A percentile compares a stretch with the other conserved stretches of the same genome.
phyloP scores from a whole-genome alignment of 2,329 filamentous ascomycete species.

The Fusarium torreyae region DNA sequence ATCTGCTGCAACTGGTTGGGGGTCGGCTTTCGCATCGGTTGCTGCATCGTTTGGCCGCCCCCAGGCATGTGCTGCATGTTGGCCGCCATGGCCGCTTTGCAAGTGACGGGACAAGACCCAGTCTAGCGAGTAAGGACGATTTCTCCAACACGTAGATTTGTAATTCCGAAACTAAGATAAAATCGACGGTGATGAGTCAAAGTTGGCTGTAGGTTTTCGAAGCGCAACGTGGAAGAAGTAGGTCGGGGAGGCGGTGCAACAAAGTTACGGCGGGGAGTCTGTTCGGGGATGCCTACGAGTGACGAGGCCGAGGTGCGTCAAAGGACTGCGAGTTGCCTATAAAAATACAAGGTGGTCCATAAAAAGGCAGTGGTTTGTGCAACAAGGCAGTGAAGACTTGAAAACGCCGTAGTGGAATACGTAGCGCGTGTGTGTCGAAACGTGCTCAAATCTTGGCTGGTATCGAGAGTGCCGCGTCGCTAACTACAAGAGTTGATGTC shows the following conservation, averaged over 20 bases:
- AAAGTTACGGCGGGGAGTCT: constrained; percentile 18
- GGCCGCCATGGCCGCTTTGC: constrained; percentile 69
- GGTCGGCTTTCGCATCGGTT: constrained; percentile 57
- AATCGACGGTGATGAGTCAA: constrained; percentile 7
- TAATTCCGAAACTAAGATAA: constrained; percentile 8
- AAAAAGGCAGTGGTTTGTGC: constrained; percentile 49
- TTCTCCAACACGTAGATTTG: constrained; percentile 19
- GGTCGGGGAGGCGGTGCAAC: constrained; percentile 21
- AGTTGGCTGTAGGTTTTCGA: neutral
- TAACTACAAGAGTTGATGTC: constrained; percentile 24
- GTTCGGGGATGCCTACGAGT: constrained; percentile 16
- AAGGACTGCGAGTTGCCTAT: constrained; percentile 52
- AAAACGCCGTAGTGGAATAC: constrained; percentile 17
- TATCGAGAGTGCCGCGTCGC: constrained; percentile 25
- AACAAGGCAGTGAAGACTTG: constrained; percentile 35
- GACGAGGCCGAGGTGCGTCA: constrained; percentile 43
- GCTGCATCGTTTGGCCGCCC: constrained; percentile 63
- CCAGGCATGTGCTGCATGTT: constrained; percentile 72
- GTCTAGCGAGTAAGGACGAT: constrained; percentile 21
- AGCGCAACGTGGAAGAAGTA: constrained; percentile 2
- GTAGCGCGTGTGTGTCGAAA: constrained; percentile 38
- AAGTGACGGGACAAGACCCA: constrained; percentile 42
- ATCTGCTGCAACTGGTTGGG: constrained; percentile 55
- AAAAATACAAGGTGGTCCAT: constrained; percentile 52
- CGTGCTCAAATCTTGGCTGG: constrained; percentile 6